Evolutionary conservation across 306 rosid species (phyloP).

Genomic region (Prunus dulcis): DNA sequence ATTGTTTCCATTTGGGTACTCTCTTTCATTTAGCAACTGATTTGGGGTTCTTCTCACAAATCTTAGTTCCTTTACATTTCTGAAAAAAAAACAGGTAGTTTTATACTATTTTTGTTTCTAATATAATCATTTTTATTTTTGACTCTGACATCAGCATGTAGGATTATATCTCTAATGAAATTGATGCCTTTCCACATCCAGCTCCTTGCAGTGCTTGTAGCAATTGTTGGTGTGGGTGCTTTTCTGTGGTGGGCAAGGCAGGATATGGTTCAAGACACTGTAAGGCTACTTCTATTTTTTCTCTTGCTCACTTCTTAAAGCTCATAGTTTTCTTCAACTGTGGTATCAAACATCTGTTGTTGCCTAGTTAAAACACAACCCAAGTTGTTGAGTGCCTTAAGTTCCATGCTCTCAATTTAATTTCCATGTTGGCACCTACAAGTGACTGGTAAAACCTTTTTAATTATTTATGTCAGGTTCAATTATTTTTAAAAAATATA

Average conservation of each 20-base stretch:
- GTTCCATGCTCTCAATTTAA: no score
- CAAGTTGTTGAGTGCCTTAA: neutral
- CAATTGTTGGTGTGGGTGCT: constrained; percentile 83
- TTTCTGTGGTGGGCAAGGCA: constrained; percentile 98
- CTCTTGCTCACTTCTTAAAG: neutral
- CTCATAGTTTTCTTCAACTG: neutral
- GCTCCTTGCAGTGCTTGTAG: constrained; percentile 76
- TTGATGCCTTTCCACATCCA: constrained; percentile 33
- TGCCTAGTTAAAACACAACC: neutral
- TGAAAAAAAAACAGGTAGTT: no score
- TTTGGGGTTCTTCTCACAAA: no score
- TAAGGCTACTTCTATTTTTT: constrained; percentile 37
- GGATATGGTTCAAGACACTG: constrained; percentile 86
- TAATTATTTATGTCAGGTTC: neutral
- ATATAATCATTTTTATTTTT: no score
- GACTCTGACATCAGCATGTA: neutral
- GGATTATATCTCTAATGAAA: neutral
- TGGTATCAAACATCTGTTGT: neutral
- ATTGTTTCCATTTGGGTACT: no score
- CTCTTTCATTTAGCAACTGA: no score
- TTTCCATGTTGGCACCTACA: neutral
- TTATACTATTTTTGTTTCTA: no score
- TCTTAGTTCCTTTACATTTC: no score
- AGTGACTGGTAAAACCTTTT: neutral
- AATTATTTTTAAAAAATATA: neutral